phyloP scores from a whole-genome alignment of 2,329 filamentous ascomycete species.

The Metarhizium sp. region DNA sequence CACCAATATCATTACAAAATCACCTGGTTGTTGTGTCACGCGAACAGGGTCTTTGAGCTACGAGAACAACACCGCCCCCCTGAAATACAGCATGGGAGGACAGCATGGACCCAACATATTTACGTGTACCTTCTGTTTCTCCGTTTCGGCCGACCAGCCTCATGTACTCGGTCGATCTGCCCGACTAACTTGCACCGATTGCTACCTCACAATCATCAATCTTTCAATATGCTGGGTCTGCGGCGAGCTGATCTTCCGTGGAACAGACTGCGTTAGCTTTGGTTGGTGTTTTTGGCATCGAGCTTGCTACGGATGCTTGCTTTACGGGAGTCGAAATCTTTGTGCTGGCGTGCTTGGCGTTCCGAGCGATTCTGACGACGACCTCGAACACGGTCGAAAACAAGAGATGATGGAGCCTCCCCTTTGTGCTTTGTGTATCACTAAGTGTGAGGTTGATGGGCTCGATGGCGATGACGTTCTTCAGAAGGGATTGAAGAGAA shows the following conservation, averaged over 20 bases:
- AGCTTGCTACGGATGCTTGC: constrained; percentile 45
- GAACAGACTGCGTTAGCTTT: constrained; percentile 46
- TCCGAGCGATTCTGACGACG: constrained; percentile 24
- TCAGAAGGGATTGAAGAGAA: constrained; percentile 32
- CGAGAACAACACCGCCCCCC: background rate
- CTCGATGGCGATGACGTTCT: constrained; percentile 21
- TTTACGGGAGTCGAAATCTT: constrained; percentile 35
- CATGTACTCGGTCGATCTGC: constrained; percentile 34
- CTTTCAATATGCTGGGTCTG: constrained; percentile 50
- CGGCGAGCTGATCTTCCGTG: constrained; percentile 43
- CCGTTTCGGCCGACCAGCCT: constrained; percentile 24
- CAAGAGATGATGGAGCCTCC: constrained; percentile 38
- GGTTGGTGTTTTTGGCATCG: constrained; percentile 54
- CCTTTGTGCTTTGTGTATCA: constrained; percentile 37
- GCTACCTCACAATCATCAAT: constrained; percentile 38
- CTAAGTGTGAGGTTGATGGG: constrained; percentile 28
- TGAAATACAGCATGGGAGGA: background rate
- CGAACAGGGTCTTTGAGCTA: background rate
- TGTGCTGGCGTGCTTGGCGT: constrained; percentile 20
- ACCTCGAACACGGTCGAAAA: constrained; percentile 8
- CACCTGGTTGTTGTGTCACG: background rate
- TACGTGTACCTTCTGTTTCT: constrained; percentile 49
- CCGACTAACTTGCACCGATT: constrained; percentile 39
- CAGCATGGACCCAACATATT: constrained; percentile 21
- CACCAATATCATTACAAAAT: background rate